A percentile compares a stretch with the other conserved stretches of the same genome.
phyloP scores from a whole-genome alignment of 2,329 filamentous ascomycete genomes.

The Monilinia vaccinii-corymbosi region DNA sequence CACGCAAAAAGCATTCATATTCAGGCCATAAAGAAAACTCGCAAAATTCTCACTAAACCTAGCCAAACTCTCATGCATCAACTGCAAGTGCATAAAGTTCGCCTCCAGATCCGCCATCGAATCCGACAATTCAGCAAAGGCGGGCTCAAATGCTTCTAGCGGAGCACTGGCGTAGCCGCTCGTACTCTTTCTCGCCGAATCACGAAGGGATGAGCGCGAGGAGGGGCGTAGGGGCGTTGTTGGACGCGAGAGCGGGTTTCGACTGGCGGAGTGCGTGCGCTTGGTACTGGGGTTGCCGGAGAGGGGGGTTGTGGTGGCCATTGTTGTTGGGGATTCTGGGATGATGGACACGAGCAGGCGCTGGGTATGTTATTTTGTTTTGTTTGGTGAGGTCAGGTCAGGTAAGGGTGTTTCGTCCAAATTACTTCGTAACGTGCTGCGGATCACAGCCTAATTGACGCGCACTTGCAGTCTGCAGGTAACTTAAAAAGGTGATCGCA shows the following conservation, averaged over 20 bases:
- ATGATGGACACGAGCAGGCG: not conserved
- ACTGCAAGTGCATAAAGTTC: constrained; percentile 93
- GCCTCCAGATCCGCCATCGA: constrained; percentile 92
- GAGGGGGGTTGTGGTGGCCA: constrained; percentile 26
- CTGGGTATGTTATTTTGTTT: not conserved
- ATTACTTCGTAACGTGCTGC: too few species aligned
- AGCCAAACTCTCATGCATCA: constrained; percentile 91
- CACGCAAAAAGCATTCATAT: constrained; percentile 98
- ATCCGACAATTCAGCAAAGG: constrained; percentile 88
- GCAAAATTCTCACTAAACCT: constrained; percentile 95
- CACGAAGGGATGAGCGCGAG: constrained; percentile 76
- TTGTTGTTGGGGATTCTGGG: not conserved
- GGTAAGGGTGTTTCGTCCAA: too few species aligned
- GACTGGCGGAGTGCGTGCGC: constrained; percentile 22
- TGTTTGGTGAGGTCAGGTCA: too few species aligned
- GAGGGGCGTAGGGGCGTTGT: constrained; percentile 88
- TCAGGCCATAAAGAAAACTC: constrained; percentile 88
- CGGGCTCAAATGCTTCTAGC: constrained; percentile 75
- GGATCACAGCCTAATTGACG: too few species aligned
- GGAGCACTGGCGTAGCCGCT: constrained; percentile 52
- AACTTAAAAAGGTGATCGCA: too few species aligned
- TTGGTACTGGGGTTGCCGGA: constrained; percentile 23
- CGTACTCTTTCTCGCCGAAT: constrained; percentile 51
- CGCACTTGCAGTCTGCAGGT: too few species aligned
- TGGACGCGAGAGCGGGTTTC: constrained; percentile 43